Evolutionary conservation across 805 yeast genomes (phyloP), one percentile per base, ranked within the genome.

Genomic region (Saccharomycopsis amapae): DNA sequence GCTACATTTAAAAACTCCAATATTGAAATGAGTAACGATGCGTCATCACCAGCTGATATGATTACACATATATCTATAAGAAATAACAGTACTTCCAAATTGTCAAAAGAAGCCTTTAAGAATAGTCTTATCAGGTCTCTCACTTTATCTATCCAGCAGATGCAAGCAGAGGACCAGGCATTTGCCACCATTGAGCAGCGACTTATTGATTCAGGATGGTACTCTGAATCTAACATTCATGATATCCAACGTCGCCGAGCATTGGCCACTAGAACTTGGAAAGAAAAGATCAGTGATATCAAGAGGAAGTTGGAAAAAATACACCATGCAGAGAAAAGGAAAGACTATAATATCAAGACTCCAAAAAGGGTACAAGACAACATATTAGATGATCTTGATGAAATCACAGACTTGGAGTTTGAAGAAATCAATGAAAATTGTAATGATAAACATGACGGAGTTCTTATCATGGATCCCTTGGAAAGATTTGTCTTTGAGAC

Each of bases 161-260:
- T 43, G 48, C 19, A 44, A 19, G 38, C 38, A n/a, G 54, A 51
- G 12, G 47, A 48, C 25, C 19, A 37, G 6, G 52, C 54, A 2
- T 51, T 48, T 40, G 49, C 37, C 13, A 31, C 39, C 12, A 51
- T 47, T 5, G 30, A 34, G 17, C 26, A 36, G n/a, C 19, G 52
- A 33, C 30, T 51, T 5, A 30, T 19, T 9, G 50, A 42, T 12
- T 51, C 54, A 20, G 54, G 54, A 3, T 51, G 54, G 54, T 51
- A 51, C 26, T 40, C 52, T 3, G 45, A 38, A 35, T 38, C 46
- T 6, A 45, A 51, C 25, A 45, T 51, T n/a, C 28, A 45, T 20
- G 49, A 48, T 22, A 51, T 51, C 22, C 30, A 40, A 32, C 32
- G 39, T 31, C 42, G 46, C 5, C 38, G 44, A 24, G 37, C 38